phyloP scores from a whole-genome alignment of 495 filamentous ascomycete species.

The Aspergillus avenaceus region DNA sequence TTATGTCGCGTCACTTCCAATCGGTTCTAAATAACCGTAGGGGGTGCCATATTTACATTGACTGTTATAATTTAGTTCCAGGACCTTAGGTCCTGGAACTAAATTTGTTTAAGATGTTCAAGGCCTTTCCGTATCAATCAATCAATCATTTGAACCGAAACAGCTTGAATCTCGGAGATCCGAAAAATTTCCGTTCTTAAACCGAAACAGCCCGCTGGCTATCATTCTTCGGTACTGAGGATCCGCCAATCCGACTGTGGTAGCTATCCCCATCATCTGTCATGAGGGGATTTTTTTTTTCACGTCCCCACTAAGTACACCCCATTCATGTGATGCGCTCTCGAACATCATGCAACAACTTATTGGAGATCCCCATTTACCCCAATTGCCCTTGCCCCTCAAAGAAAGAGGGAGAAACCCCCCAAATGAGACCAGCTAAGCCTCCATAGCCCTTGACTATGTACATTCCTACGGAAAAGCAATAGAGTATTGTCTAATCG shows the following conservation, averaged over 20 bases:
- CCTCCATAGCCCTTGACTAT: too few species aligned
- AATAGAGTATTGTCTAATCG: too few species aligned
- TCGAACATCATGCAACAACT: conserved; percentile 10
- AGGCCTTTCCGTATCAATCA: too few species aligned
- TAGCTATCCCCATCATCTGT: not conserved
- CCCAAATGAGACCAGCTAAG: too few species aligned
- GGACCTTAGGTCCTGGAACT: too few species aligned
- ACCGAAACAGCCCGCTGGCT: too few species aligned
- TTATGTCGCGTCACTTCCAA: not conserved
- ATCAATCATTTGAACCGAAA: not conserved
- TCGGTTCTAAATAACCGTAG: not conserved
- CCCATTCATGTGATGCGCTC: not conserved
- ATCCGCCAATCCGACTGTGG: not conserved
- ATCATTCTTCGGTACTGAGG: not conserved
- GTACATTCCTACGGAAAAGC: not conserved
- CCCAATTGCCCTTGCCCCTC: conserved; percentile 6
- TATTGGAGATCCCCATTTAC: not conserved
- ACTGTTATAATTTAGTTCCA: too few species aligned
- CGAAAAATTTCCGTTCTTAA: not conserved
- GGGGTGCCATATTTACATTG: too few species aligned
- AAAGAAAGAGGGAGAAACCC: too few species aligned
- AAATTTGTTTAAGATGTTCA: too few species aligned
- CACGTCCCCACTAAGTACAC: conserved; percentile 8
- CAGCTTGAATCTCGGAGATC: not conserved
- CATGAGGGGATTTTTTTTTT: conserved; percentile 14